Evolutionary conservation across 768 basidiomycete species (phyloP).

Genomic region (Suillus plorans): DNA sequence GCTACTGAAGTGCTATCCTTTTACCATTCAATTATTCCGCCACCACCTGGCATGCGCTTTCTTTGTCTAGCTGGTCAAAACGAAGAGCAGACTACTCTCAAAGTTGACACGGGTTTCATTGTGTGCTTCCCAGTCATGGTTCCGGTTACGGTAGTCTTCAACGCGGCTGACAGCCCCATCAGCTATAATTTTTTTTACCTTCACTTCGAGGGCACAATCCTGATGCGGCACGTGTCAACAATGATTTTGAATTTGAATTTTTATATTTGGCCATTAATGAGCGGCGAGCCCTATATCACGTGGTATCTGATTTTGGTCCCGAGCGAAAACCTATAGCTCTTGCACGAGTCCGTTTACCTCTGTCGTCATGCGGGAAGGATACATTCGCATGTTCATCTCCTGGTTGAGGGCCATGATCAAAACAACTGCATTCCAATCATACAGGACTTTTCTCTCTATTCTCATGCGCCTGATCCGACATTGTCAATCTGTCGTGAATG

Average conservation of each 20-base stretch:
- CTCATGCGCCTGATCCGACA: neutral
- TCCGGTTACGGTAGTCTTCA: too few relatives aligned
- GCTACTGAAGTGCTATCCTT: neutral
- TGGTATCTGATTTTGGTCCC: too few relatives aligned
- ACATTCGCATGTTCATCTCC: neutral
- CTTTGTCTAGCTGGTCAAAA: too few relatives aligned
- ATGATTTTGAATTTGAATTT: too few relatives aligned
- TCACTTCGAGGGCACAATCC: neutral
- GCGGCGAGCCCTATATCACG: too few relatives aligned
- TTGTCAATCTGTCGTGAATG: neutral
- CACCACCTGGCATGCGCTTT: too few relatives aligned
- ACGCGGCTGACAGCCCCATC: neutral
- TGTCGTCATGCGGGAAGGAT: neutral
- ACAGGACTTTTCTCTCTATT: neutral
- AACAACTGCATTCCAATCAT: neutral
- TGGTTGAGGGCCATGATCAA: neutral
- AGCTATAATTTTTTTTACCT: neutral
- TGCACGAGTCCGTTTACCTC: too few relatives aligned
- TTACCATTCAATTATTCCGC: too few relatives aligned
- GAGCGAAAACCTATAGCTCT: too few relatives aligned
- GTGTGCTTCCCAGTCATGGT: neutral
- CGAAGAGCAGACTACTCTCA: too few relatives aligned
- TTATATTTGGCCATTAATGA: too few relatives aligned
- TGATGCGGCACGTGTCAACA: too few relatives aligned
- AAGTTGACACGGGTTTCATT: neutral